Conservation (phyloP, 768 basidiomycete genomes). For the Lenzites betulinus region DNA sequence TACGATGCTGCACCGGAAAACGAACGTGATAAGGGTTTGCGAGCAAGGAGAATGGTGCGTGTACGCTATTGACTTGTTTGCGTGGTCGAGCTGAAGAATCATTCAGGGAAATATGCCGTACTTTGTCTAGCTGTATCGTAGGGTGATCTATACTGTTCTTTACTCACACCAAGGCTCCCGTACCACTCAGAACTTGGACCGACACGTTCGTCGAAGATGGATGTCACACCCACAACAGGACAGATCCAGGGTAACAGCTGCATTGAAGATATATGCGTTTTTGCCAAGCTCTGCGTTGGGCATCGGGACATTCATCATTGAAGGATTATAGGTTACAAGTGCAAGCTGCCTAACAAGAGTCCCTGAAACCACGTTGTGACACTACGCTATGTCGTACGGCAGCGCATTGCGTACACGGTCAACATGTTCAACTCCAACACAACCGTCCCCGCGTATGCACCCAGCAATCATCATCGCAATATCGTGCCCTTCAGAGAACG, state of each 20-base stretch:
- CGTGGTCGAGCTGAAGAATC: not conserved
- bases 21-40: slow-evolving; percentile 76
- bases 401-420: slow-evolving; percentile 34
- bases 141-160: not conserved
- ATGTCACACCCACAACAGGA: not conserved
- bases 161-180: not conserved
- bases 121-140: slow-evolving; percentile 43
- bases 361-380: too few relatives aligned
- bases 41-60: slow-evolving; percentile 69
- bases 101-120: slow-evolving; percentile 54
- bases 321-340: not conserved
- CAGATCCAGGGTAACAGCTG: not conserved
- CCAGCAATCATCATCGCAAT: slow-evolving; percentile 42
- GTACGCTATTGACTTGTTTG: not conserved
- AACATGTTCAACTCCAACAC: slow-evolving; percentile 30
- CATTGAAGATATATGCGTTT: too few relatives aligned
- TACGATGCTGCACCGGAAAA: slow-evolving; percentile 91
- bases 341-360: too few relatives aligned
- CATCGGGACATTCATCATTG: too few relatives aligned
- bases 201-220: too few relatives aligned
- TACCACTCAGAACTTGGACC: too few relatives aligned
- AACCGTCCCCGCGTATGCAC: slow-evolving; percentile 40
- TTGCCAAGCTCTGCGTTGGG: too few relatives aligned
- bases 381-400: slow-evolving; percentile 33
- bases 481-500: slow-evolving; percentile 55